Evolutionary conservation across 2,329 filamentous ascomycete genomes (phyloP).

Genomic region (Annulohypoxylon truncatum): DNA sequence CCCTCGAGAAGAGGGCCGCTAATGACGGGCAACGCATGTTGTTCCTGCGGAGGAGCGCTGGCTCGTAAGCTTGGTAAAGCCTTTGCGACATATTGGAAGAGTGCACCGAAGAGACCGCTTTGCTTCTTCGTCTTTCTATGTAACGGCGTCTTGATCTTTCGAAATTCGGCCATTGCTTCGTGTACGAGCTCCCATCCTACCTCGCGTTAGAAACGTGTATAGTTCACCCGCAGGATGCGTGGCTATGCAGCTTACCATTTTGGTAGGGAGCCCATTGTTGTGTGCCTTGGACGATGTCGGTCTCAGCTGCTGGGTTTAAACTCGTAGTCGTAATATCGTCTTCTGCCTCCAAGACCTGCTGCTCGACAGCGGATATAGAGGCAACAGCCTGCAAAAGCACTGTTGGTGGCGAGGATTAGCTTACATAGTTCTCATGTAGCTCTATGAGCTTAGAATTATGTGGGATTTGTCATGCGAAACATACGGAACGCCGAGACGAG

Average conservation of each 20-base stretch:
- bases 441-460: not conserved
- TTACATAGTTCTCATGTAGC: not conserved
- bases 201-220: constrained; percentile 21
- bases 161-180: constrained; percentile 62
- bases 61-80: constrained; percentile 63
- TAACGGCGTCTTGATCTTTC: constrained; percentile 60
- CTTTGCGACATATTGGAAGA: constrained; percentile 59
- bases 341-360: constrained; percentile 46
- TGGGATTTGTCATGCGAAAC: constrained; percentile 35
- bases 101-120: constrained; percentile 57
- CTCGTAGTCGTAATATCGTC: constrained; percentile 37
- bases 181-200: constrained; percentile 66
- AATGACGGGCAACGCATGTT: constrained; percentile 52
- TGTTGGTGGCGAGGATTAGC: constrained; percentile 31
- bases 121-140: constrained; percentile 59
- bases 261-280: constrained; percentile 51
- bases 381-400: constrained; percentile 50
- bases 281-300: constrained; percentile 43
- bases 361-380: constrained; percentile 44
- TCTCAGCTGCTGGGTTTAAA: constrained; percentile 41
- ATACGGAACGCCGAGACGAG: constrained; percentile 49
- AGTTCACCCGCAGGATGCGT: not conserved
- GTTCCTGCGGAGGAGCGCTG: constrained; percentile 58
- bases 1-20: constrained; percentile 62
- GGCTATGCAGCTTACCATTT: constrained; percentile 44